Evolutionary conservation across 179 eudicot genomes (phyloP).

Genomic region (Dionaea muscipula): DNA sequence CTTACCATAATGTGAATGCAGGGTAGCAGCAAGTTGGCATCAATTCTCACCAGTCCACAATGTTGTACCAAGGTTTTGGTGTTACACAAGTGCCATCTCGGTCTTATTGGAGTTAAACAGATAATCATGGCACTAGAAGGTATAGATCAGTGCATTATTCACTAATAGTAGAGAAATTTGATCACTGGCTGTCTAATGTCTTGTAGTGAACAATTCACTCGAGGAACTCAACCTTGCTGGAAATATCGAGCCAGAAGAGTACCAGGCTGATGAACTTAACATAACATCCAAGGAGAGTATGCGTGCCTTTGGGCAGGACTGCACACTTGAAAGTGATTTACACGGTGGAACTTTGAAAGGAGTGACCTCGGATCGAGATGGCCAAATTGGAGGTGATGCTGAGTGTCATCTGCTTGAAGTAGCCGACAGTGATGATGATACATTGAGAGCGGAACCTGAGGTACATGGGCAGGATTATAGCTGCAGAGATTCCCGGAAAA

Average conservation of each 20-base stretch:
- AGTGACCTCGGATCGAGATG: not conserved
- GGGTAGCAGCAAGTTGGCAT: slow-evolving; percentile 53
- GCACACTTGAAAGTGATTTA: slow-evolving; percentile 11
- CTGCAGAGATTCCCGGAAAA: slow-evolving; percentile 22
- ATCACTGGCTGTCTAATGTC: slow-evolving; percentile 6
- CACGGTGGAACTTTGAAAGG: slow-evolving; percentile 2
- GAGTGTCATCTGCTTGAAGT: slow-evolving; percentile 34
- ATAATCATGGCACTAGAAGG: slow-evolving; percentile 53
- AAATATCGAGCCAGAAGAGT: slow-evolving; percentile 28
- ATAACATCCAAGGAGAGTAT: slow-evolving; percentile 8
- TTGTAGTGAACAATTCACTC: slow-evolving; percentile 35
- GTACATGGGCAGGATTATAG: slow-evolving; percentile 23
- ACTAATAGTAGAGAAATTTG: too few relatives aligned
- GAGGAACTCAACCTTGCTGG: slow-evolving; percentile 77
- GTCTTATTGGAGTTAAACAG: slow-evolving; percentile 39
- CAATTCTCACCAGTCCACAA: slow-evolving; percentile 40
- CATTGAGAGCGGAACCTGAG: slow-evolving; percentile 9
- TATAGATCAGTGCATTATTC: slow-evolving; percentile 3
- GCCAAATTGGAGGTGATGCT: slow-evolving; percentile 13
- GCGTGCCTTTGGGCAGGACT: slow-evolving; percentile 7
- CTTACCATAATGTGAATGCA: slow-evolving; percentile 20
- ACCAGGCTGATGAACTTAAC: slow-evolving; percentile 9
- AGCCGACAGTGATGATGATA: slow-evolving; percentile 69
- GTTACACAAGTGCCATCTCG: slow-evolving; percentile 55
- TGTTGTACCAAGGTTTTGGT: slow-evolving; percentile 50